Base-by-base conservation (phyloP, 1,139 yeast genomes). In the Pichia sp. region DNA sequence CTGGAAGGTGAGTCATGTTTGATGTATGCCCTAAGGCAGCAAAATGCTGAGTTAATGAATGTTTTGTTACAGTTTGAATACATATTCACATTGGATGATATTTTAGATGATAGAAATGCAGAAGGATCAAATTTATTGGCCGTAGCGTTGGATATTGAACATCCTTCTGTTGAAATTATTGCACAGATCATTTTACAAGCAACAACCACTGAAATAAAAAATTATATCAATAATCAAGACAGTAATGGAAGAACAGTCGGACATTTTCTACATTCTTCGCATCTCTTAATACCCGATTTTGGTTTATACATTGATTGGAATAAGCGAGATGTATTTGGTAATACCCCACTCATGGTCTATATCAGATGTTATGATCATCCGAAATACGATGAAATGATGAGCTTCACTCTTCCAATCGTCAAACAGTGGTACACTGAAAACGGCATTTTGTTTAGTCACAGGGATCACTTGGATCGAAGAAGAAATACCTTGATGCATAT, bases 361-460 rank as follows among this genome's bases (percentile, higher is more conserved):
- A 79, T 87, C 53, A 68, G 96, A 42, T 80, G 92, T 51, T 90
- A 90, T 62, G 97, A 90, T 58, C 92, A 85, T 54, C 65, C 75
- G 0, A 63, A 77, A 29, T 90, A 90, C 58, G 61, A 67, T 1
- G 60, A 59, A 2, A 61, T 88, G 55, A 62, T 86, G 3, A 50
- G 57, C 11, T 60, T 58, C 3, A 77, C 80, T 0, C 72, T 84
- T 46, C 52, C 60, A 1, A 67, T 74, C 33, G 77, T 75, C 1
- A 64, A 64, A 29, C 40, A 57, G 8, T 71, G 78, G 71, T 72
- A 75, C 49, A 52, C 53, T 1, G 39, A 33, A 0, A 58, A 61
- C 33, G 47, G 54, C 3, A 53, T 55, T 2, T 49, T 51, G 2
- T 66, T 79, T 43, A 66, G 73, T 48, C 73, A 73, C 49, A 67